Conservation (phyloP, 2,329 filamentous ascomycete species). For the Curvularia hawaiiensis region DNA sequence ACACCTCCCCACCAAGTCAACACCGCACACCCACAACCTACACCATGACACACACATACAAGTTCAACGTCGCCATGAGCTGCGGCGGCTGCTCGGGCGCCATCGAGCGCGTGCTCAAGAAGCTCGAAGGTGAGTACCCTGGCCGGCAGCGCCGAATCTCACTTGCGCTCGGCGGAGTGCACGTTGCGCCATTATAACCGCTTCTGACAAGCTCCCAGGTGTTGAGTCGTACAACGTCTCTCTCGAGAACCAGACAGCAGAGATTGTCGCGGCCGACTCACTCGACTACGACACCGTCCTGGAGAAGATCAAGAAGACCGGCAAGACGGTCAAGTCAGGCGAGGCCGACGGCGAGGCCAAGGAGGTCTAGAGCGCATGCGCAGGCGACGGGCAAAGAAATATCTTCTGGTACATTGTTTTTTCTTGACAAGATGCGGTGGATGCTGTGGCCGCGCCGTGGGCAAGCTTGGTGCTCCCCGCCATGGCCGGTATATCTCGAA, state of each 20-base stretch:
- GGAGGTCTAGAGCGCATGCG: slow-evolving; percentile 31
- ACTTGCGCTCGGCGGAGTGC: too few species aligned
- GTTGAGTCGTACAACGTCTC: slow-evolving; percentile 86
- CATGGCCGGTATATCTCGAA: slow-evolving; percentile 7
- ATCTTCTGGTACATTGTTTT: slow-evolving; percentile 21
- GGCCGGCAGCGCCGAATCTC: background rate
- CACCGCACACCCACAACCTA: slow-evolving; percentile 10
- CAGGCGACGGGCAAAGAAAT: background rate
- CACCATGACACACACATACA: slow-evolving; percentile 83
- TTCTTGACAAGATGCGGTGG: slow-evolving; percentile 24
- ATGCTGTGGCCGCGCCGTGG: slow-evolving; percentile 17
- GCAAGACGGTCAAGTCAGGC: slow-evolving; percentile 84
- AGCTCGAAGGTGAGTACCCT: slow-evolving; percentile 74
- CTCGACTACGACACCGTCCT: slow-evolving; percentile 82
- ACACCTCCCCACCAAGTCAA: slow-evolving; percentile 6
- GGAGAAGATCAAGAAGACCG: slow-evolving; percentile 90
- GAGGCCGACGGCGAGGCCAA: slow-evolving; percentile 65
- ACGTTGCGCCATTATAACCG: slow-evolving; percentile 1
- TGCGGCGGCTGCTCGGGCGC: slow-evolving; percentile 97
- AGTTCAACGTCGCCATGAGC: slow-evolving; percentile 93
- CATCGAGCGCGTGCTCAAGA: slow-evolving; percentile 88
- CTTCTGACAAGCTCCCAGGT: slow-evolving; percentile 58
- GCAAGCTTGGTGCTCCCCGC: slow-evolving; percentile 10
- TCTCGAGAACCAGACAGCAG: slow-evolving; percentile 83
- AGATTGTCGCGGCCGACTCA: slow-evolving; percentile 70